These are phyloP conservation scores for Berberis thunbergii DNA, from an alignment of 164 flowering plant genomes.

Conservation along the genomic window DNA sequence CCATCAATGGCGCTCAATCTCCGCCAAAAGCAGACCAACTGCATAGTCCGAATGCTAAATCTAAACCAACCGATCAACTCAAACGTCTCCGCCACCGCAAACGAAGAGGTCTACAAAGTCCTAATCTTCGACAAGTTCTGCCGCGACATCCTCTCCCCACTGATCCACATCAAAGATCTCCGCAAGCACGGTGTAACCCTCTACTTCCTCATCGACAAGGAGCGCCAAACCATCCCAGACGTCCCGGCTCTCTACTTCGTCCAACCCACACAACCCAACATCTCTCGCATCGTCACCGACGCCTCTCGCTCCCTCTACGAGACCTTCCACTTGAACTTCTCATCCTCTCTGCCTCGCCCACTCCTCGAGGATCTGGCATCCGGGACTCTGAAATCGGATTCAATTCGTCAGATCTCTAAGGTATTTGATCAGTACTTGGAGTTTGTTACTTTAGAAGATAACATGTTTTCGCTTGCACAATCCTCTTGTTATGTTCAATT, in stretches of 20 bases:
- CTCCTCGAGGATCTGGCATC: conserved; percentile 82
- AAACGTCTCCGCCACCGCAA: conserved; percentile 24
- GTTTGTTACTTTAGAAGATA: conserved; percentile 78
- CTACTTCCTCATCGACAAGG: conserved; percentile 81
- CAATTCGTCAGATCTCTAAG: conserved; percentile 56
- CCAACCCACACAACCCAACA: conserved; percentile 43
- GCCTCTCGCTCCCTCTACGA: conserved; percentile 60
- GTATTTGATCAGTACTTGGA: conserved; percentile 95
- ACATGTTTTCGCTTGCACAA: conserved; percentile 72
- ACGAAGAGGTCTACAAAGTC: conserved; percentile 89
- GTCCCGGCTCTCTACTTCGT: conserved; percentile 94
- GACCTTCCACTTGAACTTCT: conserved; percentile 78
- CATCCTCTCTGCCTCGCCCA: conserved; percentile 73
- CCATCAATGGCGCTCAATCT: too few relatives aligned
- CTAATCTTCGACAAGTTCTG: conserved; percentile 73
- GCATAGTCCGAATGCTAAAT: conserved; percentile 81
- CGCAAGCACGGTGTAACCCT: conserved; percentile 93
- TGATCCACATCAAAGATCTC: conserved; percentile 89
- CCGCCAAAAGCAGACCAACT: conserved; percentile 15
- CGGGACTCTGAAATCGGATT: conserved; percentile 47
- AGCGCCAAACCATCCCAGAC: conserved; percentile 80
- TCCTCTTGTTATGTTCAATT: conserved; percentile 56
- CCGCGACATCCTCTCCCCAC: conserved; percentile 70
- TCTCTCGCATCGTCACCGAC: conserved; percentile 61
- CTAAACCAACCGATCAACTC: conserved; percentile 70